These are phyloP conservation scores for Melampsora americana DNA, from an alignment of 1,284 basidiomycete species.

Conservation along the genomic window DNA sequence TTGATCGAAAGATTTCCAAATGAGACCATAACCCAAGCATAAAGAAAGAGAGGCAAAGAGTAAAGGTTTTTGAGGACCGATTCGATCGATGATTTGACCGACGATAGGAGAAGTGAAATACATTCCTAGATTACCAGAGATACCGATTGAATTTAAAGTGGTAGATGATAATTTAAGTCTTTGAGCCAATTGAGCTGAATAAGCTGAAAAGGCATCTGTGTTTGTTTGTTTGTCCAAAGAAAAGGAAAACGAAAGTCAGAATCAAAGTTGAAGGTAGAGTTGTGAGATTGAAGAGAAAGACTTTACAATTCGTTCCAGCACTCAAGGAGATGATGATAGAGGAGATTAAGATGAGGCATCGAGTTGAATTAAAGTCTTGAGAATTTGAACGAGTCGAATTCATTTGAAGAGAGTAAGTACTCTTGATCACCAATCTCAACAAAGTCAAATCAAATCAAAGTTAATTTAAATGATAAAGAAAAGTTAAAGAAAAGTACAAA, in stretches of 20 bases:
- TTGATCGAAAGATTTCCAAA: slow-evolving; percentile 11
- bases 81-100: slow-evolving; percentile 3
- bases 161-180: slow-evolving; percentile 30
- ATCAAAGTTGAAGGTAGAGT: neutral
- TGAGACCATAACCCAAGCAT: slow-evolving; percentile 22
- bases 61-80: slow-evolving; percentile 8
- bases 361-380: neutral
- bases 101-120: slow-evolving; percentile 31
- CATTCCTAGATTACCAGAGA: slow-evolving; percentile 37
- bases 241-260: neutral
- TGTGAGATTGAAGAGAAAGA: neutral
- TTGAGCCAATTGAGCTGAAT: slow-evolving; percentile 28
- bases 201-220: slow-evolving; percentile 40
- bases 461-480: too few species aligned
- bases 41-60: slow-evolving; percentile 4
- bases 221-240: too few species aligned
- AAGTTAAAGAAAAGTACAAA: too few species aligned
- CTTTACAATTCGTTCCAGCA: slow-evolving; percentile 35
- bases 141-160: slow-evolving; percentile 21
- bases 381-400: too few species aligned
- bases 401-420: too few species aligned
- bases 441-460: too few species aligned
- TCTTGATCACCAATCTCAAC: too few species aligned
- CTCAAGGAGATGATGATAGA: slow-evolving; percentile 19
- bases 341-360: slow-evolving; percentile 10